Base-by-base conservation (phyloP, 441 rosid species). In the Erysimum cheiri region DNA sequence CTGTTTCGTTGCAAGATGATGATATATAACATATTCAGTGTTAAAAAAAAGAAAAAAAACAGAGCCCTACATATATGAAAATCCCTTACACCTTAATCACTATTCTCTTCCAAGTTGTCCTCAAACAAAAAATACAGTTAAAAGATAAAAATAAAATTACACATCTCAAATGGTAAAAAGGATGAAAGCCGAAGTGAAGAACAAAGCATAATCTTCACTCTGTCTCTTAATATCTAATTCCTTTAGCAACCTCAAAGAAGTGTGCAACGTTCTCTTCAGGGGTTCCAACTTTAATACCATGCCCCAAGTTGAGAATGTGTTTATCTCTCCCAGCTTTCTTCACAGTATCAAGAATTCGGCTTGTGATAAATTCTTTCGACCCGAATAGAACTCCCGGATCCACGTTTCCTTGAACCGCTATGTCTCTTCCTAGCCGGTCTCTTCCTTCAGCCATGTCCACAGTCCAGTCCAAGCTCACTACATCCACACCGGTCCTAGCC, bases 371-470 rank as follows among this genome's bases (percentile, higher is more conserved):
- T 46, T 89, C 91, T 77, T 88, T 87, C 0, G 97, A 90, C 7
- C 99, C 97, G 2, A 95, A 92, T 8, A 95, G 89, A 44, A 92
- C 95, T 35, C 97, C 97, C 0, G 98, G 98, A 67, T 92, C 99
- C 24, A 92, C 88, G 8, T 94, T 94, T 54, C 99, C 99, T 71
- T 94, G 99, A 65, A 92, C 97, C 0, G 97, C 98, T 64, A 87
- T 56, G 37, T 86, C 80, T 1, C 82, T 70, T 65, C 99, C 99
- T 57, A 94, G 43, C 60, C 97, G 80, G 77, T 80, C 87, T 69
- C 97, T 85, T 53, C 96, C 97, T 80, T 95, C 98, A 48, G 96
- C 97, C 97, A 95, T 92, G 81, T 95, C 97, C 35, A 92, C 95
- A 7, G 97, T 87, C 98, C 99, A 95, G 71, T 95, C 99, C 85